Base-by-base conservation (phyloP, 495 filamentous ascomycete genomes). In the Hypomontagnella monticulosa region DNA sequence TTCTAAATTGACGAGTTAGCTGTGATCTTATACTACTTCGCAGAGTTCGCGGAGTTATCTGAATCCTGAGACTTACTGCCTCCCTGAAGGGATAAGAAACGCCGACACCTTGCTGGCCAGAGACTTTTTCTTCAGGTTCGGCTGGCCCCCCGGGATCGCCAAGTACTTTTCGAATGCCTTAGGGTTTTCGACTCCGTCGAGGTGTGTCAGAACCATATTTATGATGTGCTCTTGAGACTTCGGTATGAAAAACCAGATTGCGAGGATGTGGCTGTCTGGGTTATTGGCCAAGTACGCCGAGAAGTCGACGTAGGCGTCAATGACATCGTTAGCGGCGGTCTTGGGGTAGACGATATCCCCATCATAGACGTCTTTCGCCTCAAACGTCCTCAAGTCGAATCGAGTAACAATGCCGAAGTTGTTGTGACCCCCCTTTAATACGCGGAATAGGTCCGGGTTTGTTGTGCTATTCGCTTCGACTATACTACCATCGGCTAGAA, bases 371-470 rank as follows among this genome's bases (percentile, higher is more conserved):
- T 47, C 20, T n/a, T 59, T 61, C 1, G 71, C 57, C 27, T 67
- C 62, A 43, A 66, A 61, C 1, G 65, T 61, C 18, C 51, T 62
- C 71, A 83, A 55, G 41, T 82, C 76, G 38, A 82, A 80, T 11
- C 75, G 73, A 10, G 82, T 85, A 1, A 85, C 79, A 33, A 85
- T 78, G 0, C 83, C 83, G 56, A 85, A 84, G 67, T 84, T 85
- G 60, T 78, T 79, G 4, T 71, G 64, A 4, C 83, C 83, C 4
- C 83, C 84, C 48, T 84, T 83, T 11, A 86, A 70, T 1, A 81
- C 84, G 37, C 72, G 74, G 69, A 72, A 86, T 12, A 87, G 70
- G 41, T 88, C 84, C 2, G 77, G 27, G 36, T 80, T 70, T 1
- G 69, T 63, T 0, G 62, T 69, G 4, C 58, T 57, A 59, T 81